These are phyloP conservation scores for Anthoceros angustus DNA, from an alignment of 225 moss, liverwort and hornwort genomes.

Conservation along the genomic window DNA sequence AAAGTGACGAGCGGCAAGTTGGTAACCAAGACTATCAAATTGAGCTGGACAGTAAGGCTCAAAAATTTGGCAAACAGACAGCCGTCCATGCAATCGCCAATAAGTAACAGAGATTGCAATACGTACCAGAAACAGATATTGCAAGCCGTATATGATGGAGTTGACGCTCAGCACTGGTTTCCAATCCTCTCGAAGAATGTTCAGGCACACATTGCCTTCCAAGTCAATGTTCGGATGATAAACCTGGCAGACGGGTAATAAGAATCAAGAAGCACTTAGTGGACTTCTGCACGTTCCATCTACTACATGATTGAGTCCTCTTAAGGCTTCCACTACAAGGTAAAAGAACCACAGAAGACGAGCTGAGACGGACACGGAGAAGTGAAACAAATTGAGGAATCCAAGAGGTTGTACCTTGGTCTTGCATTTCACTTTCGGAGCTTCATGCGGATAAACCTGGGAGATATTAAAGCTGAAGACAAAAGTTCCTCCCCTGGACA, in stretches of 20 bases:
- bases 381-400: not conserved
- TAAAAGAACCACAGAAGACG: too few species aligned
- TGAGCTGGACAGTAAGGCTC: not conserved
- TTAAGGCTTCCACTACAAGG: too few species aligned
- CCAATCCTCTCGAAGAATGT: conserved; percentile 98
- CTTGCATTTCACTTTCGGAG: conserved; percentile 97
- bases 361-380: not conserved
- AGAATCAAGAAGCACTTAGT: too few species aligned
- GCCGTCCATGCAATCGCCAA: not conserved
- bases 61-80: not conserved
- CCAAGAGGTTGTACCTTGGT: conserved; percentile 50
- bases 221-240: conserved; percentile 97
- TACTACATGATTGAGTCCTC: too few species aligned
- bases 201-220: conserved; percentile 95
- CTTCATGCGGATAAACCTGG: conserved; percentile 93
- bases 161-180: conserved; percentile 96
- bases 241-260: too few species aligned
- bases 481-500: conserved; percentile 73
- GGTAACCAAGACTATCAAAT: not conserved
- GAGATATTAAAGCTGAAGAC: conserved; percentile 90
- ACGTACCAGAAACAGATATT: conserved; percentile 85
- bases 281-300: too few species aligned
- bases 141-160: conserved; percentile 90
- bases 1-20: not conserved
- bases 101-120: not conserved